Evolutionary conservation across 768 basidiomycete species (phyloP), one percentile per base, ranked within the genome.

Genomic region (Russula dissimulans): DNA sequence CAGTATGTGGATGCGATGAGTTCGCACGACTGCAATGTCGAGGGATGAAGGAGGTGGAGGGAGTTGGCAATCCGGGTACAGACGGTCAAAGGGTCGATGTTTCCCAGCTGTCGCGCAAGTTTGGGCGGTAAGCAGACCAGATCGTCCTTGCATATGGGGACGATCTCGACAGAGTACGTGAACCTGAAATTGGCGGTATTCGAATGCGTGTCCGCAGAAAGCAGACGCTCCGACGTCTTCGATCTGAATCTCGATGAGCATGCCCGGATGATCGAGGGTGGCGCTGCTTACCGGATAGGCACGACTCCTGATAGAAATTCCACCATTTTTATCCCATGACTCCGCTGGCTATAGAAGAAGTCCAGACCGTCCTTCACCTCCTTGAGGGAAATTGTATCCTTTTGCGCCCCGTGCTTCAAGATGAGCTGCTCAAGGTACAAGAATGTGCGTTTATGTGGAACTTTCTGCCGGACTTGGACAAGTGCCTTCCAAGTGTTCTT

Each of bases 401-500:
- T 95, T 77, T 98, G 95, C 5, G 94, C 94, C 65, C 87, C 87
- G 69, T 98, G 93, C 72, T 95, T 97, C 68, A 98, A 75, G 70
- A 99, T 97, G 63, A 98, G 81, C 68, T 98, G 97, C 73, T 98
- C 97, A 54, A 98, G 84, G 77, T 86, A 99, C 67, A 99, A 74
- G 77, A 99, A 99, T 1, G 97, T 98, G 59, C 97, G 85, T 75
- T 99, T 99, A 72, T 99, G 97, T 4, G 92, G 79, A 45, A 98
- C 97, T 74, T 99, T 98, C 71, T 99, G 97, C 48, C 97, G 87
- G n/a, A 98, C 93, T 77, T 98, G 97, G 1, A 99, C 95, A 41
- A 93, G 79, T 1, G 95, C 93, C 70, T 93, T 94, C 97, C 95
- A 98, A 0, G 95, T 98, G 71, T 98, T 97, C 76, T 98, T 99